Percentiles rank a stretch among this genome's conserved stretches.
These are phyloP conservation scores for Ambrosia hybrid DNA, from an alignment of 140 eudicot genomes.

Conservation along the genomic window DNA sequence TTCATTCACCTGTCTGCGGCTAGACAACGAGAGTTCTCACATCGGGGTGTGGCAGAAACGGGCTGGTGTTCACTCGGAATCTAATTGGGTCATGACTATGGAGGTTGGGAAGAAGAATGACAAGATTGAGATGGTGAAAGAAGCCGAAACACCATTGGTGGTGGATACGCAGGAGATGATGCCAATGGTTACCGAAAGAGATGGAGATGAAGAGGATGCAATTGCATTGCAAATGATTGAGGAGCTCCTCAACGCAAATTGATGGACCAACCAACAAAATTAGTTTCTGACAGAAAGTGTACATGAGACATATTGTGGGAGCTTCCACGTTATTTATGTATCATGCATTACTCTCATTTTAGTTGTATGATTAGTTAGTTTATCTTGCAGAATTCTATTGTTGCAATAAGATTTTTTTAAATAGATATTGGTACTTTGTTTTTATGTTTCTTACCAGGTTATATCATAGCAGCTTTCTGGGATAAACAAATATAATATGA, in stretches of 20 bases:
- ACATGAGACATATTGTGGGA: neutral
- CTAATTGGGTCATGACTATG: constrained; percentile 88
- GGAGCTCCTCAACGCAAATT: constrained; percentile 74
- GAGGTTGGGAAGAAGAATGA: constrained; percentile 57
- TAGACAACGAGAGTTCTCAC: constrained; percentile 72
- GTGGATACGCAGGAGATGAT: constrained; percentile 26
- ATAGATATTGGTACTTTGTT: constrained; percentile 2
- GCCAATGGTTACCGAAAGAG: constrained; percentile 19
- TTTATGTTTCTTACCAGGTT: neutral
- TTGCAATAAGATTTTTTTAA: constrained; percentile 13
- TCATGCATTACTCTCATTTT: constrained; percentile 24
- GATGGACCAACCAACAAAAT: constrained; percentile 17
- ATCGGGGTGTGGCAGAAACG: constrained; percentile 94
- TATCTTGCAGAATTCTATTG: constrained; percentile 11
- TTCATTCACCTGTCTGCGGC: constrained; percentile 79
- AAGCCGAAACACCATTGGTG: constrained; percentile 17
- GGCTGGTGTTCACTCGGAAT: constrained; percentile 65
- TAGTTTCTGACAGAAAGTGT: constrained; percentile 6
- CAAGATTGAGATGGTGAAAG: constrained; percentile 6
- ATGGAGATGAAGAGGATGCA: constrained; percentile 68
- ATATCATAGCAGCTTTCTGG: too few species aligned
- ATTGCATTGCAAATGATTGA: constrained; percentile 92
- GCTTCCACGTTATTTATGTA: constrained; percentile 9
- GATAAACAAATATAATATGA: too few species aligned
- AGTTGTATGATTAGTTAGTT: neutral